Base-by-base conservation (phyloP, 352 stramenopile genomes). In the Globisporangium acanthophoron region DNA sequence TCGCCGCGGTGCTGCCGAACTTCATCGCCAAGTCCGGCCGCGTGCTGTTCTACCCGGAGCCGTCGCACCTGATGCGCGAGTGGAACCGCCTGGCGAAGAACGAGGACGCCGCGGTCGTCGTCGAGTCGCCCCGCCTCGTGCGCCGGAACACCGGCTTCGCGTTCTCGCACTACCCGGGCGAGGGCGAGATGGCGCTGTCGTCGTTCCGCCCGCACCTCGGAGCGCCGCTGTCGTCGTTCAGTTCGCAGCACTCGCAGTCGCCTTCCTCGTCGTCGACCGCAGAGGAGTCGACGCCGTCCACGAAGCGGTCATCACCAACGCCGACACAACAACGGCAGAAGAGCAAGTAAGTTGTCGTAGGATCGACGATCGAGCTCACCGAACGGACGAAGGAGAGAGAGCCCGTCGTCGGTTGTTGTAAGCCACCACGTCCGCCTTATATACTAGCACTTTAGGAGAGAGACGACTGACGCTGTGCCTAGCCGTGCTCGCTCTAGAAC, bases 41-140 rank as follows among this genome's bases (percentile, higher is more conserved):
- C 47, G 85, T 96, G 20, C 66, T 96, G 12, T 96, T 96, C 47
- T 96, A 94, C 62, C 87, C 87, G 0, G 87, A 96, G 62, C 87
- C 87, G 37, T 94, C 87, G 31, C 85, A 96, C 50, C 55, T 96
- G 55, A 96, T 96, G 87, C 85, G 87, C 20, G 87, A 96, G 65
- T 96, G 87, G 87, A 96, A 96, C 64, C 81, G 81, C 43, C 41
- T 94, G 64, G 78, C 82, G n/a, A 92, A 92, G 66, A 68, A 73
- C 20, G 80, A 91, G 58, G 81, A 92, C 35, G 67, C 78, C 0
- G 71, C 73, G 0, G 64, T 79, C 39, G 56, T 78, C 12, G 58
- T 83, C 61, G 76, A 93, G 18, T 88, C 81, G 1, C 83, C 85
- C 3, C 76, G 85, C 0, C 75, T 95, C 18, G 79, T 95, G 48